These are phyloP conservation scores for Cercophora scortea DNA, from an alignment of 495 filamentous ascomycete genomes.

Conservation along the genomic window DNA sequence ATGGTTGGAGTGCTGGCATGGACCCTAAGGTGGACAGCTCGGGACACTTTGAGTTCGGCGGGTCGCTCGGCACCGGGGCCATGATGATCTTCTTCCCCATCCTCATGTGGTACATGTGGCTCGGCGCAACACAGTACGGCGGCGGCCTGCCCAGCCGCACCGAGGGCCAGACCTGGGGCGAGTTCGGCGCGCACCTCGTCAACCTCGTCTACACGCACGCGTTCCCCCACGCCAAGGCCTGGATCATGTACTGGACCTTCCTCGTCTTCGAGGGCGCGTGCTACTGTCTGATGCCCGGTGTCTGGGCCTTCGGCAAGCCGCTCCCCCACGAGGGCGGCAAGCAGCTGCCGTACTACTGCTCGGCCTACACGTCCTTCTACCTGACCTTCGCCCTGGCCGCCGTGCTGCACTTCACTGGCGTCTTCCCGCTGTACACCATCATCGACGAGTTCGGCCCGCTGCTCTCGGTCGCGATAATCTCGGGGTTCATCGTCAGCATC, in stretches of 20 bases:
- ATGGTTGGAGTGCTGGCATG: constrained; percentile 58
- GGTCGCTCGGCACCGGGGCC: constrained; percentile 60
- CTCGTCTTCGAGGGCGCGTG: constrained; percentile 72
- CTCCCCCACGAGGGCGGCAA: constrained; percentile 72
- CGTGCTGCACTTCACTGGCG: constrained; percentile 65
- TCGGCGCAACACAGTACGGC: constrained; percentile 85
- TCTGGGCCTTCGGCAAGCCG: constrained; percentile 77
- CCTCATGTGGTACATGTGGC: constrained; percentile 99
- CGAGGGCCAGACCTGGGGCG: constrained; percentile 53
- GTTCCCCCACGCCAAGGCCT: constrained; percentile 71
- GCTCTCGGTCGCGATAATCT: constrained; percentile 82
- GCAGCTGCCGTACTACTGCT: constrained; percentile 90
- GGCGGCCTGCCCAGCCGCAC: constrained; percentile 66
- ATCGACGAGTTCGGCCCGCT: constrained; percentile 94
- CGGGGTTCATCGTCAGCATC: constrained; percentile 71
- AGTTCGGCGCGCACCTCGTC: constrained; percentile 62
- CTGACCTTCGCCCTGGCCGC: constrained; percentile 62
- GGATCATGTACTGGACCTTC: constrained; percentile 90
- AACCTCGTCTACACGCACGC: constrained; percentile 71
- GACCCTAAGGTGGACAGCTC: constrained; percentile 76
- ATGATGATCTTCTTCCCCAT: constrained; percentile 92
- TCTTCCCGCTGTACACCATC: constrained; percentile 88
- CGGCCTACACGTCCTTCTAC: constrained; percentile 80
- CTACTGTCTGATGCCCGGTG: constrained; percentile 79
- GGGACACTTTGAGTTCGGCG: constrained; percentile 83